Evolutionary conservation across 2,329 filamentous ascomycete genomes (phyloP).

Genomic region (Venturiaceae sp.): DNA sequence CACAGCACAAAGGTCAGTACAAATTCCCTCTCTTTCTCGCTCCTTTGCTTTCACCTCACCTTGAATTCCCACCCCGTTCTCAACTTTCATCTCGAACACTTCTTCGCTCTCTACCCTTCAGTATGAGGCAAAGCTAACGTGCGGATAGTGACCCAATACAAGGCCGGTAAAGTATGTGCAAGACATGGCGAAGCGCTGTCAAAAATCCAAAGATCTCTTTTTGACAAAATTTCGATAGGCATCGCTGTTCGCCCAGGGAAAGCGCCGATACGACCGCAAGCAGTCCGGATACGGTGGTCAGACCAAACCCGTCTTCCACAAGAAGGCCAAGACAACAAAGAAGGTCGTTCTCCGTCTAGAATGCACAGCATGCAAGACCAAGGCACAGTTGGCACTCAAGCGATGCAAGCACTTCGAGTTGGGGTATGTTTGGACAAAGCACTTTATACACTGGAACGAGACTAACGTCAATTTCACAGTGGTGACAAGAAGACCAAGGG

Average conservation of each 20-base stretch:
- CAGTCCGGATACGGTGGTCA: conserved; percentile 99
- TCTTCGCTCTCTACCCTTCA: too few species aligned
- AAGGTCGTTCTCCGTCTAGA: conserved; percentile 98
- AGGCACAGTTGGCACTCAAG: conserved; percentile 96
- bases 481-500: conserved; percentile 99
- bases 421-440: conserved; percentile 56
- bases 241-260: conserved; percentile 94
- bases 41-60: too few species aligned
- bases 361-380: conserved; percentile 96
- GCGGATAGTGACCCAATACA: conserved; percentile 32
- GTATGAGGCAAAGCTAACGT: too few species aligned
- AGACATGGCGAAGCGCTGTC: too few species aligned
- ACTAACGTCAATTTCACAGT: conserved; percentile 46
- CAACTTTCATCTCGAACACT: too few species aligned
- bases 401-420: conserved; percentile 99
- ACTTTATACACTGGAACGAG: conserved; percentile 24
- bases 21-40: too few species aligned
- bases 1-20: conserved; percentile 91
- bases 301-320: conserved; percentile 99
- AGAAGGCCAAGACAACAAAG: conserved; percentile 99
- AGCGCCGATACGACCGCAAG: conserved; percentile 99
- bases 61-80: too few species aligned
- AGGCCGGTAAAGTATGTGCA: conserved; percentile 71
- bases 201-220: neutral
- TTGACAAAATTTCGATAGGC: conserved; percentile 53